phyloP scores from a whole-genome alignment of 2,329 filamentous ascomycete species.

The Sporothrix pseudoabietina region DNA sequence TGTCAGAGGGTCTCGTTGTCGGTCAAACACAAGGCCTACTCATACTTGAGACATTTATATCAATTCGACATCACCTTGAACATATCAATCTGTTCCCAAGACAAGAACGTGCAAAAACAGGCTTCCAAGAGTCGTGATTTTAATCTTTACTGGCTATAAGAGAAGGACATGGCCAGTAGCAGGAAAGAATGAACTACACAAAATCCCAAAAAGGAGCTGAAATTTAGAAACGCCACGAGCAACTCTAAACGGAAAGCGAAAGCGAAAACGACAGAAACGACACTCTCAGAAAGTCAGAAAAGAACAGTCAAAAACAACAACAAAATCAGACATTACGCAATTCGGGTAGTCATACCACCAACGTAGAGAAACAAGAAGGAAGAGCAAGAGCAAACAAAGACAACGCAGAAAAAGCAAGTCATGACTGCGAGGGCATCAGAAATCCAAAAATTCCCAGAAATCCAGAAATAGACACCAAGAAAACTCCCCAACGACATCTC shows the following conservation, averaged over 20 bases:
- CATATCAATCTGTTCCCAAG: neutral
- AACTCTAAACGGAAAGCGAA: neutral
- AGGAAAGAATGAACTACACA: neutral
- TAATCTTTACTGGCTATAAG: neutral
- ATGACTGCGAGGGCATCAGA: conserved; percentile 20
- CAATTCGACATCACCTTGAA: conserved; percentile 1
- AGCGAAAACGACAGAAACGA: neutral
- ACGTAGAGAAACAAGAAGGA: neutral
- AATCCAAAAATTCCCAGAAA: conserved; percentile 8
- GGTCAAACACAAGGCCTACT: neutral
- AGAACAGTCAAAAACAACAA: neutral
- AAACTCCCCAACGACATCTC: neutral
- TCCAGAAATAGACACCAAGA: neutral
- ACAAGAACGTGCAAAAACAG: neutral
- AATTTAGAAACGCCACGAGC: neutral
- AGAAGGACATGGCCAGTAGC: neutral
- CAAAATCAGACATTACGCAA: conserved; percentile 14
- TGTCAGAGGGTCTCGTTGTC: neutral
- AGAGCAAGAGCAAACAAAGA: conserved; percentile 2
- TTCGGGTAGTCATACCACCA: conserved; percentile 13
- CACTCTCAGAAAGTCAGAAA: too few species aligned
- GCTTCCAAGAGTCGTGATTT: neutral
- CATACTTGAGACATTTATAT: neutral
- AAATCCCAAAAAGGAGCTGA: neutral
- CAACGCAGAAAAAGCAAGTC: conserved; percentile 4